A percentile compares a stretch with the other conserved stretches of the same genome.
Conservation (phyloP, 495 filamentous ascomycete species). For the Polyplosphaeria fusca region DNA sequence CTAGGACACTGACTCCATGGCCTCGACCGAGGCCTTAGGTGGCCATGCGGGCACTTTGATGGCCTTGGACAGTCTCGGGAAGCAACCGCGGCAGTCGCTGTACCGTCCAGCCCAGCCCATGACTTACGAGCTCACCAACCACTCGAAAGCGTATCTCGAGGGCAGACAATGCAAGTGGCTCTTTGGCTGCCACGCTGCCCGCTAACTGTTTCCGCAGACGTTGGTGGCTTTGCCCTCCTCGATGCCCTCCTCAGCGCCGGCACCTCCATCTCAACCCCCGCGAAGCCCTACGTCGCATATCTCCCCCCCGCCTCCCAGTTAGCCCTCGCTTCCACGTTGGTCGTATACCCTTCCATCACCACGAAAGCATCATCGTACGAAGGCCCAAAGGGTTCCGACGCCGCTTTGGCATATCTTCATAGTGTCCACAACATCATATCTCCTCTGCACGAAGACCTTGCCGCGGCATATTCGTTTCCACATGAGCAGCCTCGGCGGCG, state of each 20-base stretch:
- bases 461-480: slow-evolving; percentile 54
- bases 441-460: slow-evolving; percentile 49
- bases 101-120: slow-evolving; percentile 17
- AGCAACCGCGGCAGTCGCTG: slow-evolving; percentile 6
- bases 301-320: slow-evolving; percentile 57
- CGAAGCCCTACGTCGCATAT: slow-evolving; percentile 41
- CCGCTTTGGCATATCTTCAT: slow-evolving; percentile 58
- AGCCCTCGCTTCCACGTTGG: slow-evolving; percentile 63
- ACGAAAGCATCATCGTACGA: slow-evolving; percentile 55
- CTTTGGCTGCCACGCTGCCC: neutral
- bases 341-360: slow-evolving; percentile 67
- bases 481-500: slow-evolving; percentile 7
- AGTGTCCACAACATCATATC: slow-evolving; percentile 52
- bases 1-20: no score
- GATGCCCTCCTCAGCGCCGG: slow-evolving; percentile 60
- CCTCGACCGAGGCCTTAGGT: no score
- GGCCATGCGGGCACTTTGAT: neutral
- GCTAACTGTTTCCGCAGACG: no score
- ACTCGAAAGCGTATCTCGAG: slow-evolving; percentile 30
- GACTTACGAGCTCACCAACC: slow-evolving; percentile 27
- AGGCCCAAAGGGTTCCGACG: slow-evolving; percentile 51
- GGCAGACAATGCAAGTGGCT: slow-evolving; percentile 23
- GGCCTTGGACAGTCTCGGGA: slow-evolving; percentile 8
- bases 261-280: slow-evolving; percentile 35
- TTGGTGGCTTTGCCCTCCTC: slow-evolving; percentile 66